These are phyloP conservation scores for Alternaria conjuncta DNA, from an alignment of 2,329 filamentous ascomycete species.

Conservation along the genomic window DNA sequence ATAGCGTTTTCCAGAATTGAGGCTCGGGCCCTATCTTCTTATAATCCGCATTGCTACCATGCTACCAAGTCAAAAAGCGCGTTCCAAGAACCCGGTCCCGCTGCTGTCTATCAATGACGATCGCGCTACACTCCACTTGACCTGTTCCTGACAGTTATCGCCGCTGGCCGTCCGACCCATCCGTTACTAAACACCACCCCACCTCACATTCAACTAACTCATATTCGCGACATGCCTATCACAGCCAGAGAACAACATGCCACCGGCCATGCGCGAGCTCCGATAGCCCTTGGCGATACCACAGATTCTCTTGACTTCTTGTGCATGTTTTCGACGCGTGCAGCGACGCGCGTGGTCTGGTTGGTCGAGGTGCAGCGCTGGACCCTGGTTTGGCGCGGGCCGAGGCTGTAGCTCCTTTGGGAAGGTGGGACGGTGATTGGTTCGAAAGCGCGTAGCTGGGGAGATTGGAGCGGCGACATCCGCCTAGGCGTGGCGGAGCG, in stretches of 20 bases:
- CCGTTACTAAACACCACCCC: not conserved
- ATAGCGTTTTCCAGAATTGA: not conserved
- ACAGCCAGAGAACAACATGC: not conserved
- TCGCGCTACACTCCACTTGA: conserved; percentile 1
- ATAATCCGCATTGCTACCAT: not conserved
- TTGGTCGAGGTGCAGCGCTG: not conserved
- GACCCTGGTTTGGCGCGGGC: not conserved
- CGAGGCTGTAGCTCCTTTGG: conserved; percentile 10
- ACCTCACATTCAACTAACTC: not conserved
- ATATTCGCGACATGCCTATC: conserved; percentile 1
- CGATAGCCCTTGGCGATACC: not conserved
- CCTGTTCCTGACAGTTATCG: conserved; percentile 4
- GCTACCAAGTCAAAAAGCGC: not conserved
- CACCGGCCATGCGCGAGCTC: not conserved
- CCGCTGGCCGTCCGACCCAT: not conserved
- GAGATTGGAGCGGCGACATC: conserved; percentile 12
- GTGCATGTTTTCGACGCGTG: not conserved
- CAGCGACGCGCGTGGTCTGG: not conserved
- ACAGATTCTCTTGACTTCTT: not conserved
- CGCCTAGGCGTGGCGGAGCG: not conserved
- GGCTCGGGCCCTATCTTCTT: not conserved
- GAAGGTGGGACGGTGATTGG: conserved; percentile 16
- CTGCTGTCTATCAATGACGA: not conserved
- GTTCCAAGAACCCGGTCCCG: conserved; percentile 8
- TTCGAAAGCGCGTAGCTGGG: not conserved